phyloP scores from a whole-genome alignment of 495 filamentous ascomycete genomes.

The Gamarada debralockiae region DNA sequence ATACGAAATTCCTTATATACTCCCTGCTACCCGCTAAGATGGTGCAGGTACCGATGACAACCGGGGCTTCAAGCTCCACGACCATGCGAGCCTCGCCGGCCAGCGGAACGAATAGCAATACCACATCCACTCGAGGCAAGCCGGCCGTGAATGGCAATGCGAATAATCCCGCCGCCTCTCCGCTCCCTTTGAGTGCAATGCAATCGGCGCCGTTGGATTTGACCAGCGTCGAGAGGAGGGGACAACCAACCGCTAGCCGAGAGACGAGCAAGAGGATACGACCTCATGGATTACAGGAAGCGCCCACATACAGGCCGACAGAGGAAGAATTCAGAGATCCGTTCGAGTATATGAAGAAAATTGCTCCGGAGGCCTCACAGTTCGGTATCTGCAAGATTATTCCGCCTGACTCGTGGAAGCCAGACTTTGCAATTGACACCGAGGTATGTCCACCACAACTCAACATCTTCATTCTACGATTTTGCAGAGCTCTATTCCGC shows the following conservation, averaged over 20 bases:
- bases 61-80: constrained; percentile 17
- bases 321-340: constrained; percentile 94
- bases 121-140: constrained; percentile 34
- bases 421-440: constrained; percentile 92
- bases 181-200: constrained; percentile 47
- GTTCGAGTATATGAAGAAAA: constrained; percentile 86
- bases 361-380: constrained; percentile 73
- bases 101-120: constrained; percentile 29
- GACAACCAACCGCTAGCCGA: constrained; percentile 67
- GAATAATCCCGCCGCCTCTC: constrained; percentile 45
- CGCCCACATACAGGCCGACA: constrained; percentile 86
- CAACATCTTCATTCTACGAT: background rate
- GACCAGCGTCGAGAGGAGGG: constrained; percentile 85
- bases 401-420: constrained; percentile 90
- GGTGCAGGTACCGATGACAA: constrained; percentile 24
- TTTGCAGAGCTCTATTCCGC: background rate
- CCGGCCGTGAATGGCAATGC: constrained; percentile 47
- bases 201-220: constrained; percentile 67
- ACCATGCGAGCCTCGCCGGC: constrained; percentile 44
- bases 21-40: constrained; percentile 10
- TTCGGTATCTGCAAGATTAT: constrained; percentile 95
- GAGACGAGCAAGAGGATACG: constrained; percentile 70
- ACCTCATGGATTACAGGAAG: constrained; percentile 81
- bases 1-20: background rate
- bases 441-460: constrained; percentile 55